Conservation (phyloP, 371 early-diverging fungal genomes). For the Hamiltosporidium tvaerminnensis region DNA sequence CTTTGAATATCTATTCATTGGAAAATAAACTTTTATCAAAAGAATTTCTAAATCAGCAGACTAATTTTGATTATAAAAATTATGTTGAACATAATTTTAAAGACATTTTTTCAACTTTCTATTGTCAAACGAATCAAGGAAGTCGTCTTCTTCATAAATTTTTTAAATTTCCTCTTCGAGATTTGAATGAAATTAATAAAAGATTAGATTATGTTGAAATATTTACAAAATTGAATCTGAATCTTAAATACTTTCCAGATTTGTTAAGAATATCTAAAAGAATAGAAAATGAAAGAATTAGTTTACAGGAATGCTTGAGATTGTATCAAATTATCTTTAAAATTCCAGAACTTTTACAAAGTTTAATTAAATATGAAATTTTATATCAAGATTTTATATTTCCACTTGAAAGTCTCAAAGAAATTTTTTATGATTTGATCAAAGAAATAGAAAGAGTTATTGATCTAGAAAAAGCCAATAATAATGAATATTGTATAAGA, state of each 20-base stretch:
- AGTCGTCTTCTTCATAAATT: slow-evolving; percentile 39
- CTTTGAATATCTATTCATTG: not conserved
- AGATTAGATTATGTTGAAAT: slow-evolving; percentile 35
- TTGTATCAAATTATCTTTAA: slow-evolving; percentile 19
- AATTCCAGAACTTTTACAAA: slow-evolving; percentile 12
- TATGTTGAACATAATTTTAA: not conserved
- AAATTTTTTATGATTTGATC: slow-evolving; percentile 7
- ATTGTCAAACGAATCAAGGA: slow-evolving; percentile 43
- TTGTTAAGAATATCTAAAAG: slow-evolving; percentile 29
- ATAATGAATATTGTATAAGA: slow-evolving; percentile 10
- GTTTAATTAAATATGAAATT: not conserved
- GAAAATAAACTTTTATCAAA: not conserved
- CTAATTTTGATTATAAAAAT: not conserved
- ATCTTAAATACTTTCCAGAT: slow-evolving; percentile 37
- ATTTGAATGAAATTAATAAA: slow-evolving; percentile 38
- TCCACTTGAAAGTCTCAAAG: slow-evolving; percentile 22
- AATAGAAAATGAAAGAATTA: slow-evolving; percentile 19
- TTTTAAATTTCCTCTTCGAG: slow-evolving; percentile 31
- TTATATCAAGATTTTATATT: slow-evolving; percentile 16
- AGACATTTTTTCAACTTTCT: slow-evolving; percentile 5
- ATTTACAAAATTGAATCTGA: slow-evolving; percentile 22
- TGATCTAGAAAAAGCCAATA: slow-evolving; percentile 16
- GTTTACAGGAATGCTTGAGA: slow-evolving; percentile 31
- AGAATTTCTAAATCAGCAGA: not conserved
- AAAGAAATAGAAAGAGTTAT: slow-evolving; percentile 29